Evolutionary conservation across 2,329 filamentous ascomycete species (phyloP).

Genomic region (Ophiostoma piceae): DNA sequence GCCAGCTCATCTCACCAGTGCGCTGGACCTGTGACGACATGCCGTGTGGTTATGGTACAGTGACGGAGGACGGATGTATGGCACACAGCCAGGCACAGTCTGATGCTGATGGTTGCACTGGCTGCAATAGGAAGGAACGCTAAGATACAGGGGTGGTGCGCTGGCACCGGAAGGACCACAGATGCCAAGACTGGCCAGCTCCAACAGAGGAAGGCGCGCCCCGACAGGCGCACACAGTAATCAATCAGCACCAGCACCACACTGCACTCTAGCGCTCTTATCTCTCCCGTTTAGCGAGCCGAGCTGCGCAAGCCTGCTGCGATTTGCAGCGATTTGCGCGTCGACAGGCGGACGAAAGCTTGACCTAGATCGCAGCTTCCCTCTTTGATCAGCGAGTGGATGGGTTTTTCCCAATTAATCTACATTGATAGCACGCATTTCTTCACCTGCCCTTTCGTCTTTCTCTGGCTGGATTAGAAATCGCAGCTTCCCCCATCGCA

Average conservation of each 20-base stretch:
- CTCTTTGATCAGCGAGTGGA: constrained; percentile 1
- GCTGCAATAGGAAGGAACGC: constrained; percentile 5
- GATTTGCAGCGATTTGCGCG: constrained; percentile 10
- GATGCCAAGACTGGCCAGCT: not conserved
- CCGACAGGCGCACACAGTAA: not conserved
- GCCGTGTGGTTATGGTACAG: constrained; percentile 17
- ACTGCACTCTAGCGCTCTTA: not conserved
- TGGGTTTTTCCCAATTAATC: constrained; percentile 6
- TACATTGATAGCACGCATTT: constrained; percentile 1
- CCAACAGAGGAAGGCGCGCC: constrained; percentile 1
- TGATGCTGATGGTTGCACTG: not conserved
- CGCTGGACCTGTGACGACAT: constrained; percentile 22
- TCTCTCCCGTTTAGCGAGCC: not conserved
- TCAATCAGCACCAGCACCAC: not conserved
- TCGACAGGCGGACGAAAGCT: not conserved
- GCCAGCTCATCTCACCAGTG: constrained; percentile 2
- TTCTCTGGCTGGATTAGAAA: not conserved
- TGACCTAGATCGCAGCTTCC: not conserved
- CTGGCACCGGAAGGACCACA: constrained; percentile 2
- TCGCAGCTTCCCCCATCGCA: not conserved
- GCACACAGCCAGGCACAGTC: constrained; percentile 1
- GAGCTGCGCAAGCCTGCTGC: not conserved
- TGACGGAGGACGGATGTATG: not conserved
- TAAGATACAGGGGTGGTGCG: not conserved
- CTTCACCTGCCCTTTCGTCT: not conserved